These are phyloP conservation scores for Wakefieldia striispora DNA, from an alignment of 768 basidiomycete species.

Conservation along the genomic window DNA sequence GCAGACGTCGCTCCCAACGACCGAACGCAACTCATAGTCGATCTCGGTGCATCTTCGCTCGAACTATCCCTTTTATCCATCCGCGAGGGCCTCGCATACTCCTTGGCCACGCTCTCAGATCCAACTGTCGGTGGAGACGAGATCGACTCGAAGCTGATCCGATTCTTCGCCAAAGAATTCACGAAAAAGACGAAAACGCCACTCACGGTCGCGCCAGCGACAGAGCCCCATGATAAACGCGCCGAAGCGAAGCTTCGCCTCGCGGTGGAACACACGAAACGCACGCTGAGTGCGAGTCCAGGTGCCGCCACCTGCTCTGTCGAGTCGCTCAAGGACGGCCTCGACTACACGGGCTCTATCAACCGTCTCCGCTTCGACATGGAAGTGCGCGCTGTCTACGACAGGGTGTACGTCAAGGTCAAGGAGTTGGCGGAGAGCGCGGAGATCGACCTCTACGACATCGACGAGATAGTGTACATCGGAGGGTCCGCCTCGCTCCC, in stretches of 20 bases:
- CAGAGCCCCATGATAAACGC: conserved; percentile 63
- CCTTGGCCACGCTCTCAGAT: conserved; percentile 53
- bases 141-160: conserved; percentile 81
- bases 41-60: conserved; percentile 75
- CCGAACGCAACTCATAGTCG: conserved; percentile 77
- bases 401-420: conserved; percentile 49
- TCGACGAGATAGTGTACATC: conserved; percentile 80
- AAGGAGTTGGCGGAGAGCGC: conserved; percentile 50
- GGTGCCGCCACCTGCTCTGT: conserved; percentile 90
- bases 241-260: conserved; percentile 92
- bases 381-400: conserved; percentile 59
- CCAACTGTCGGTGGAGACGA: conserved; percentile 57
- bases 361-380: conserved; percentile 59
- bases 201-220: conserved; percentile 61
- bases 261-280: conserved; percentile 92
- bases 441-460: conserved; percentile 57
- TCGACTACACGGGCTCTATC: conserved; percentile 80
- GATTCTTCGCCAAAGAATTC: conserved; percentile 93
- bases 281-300: conserved; percentile 82
- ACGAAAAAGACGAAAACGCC: conserved; percentile 90
- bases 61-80: conserved; percentile 68
- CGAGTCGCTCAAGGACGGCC: conserved; percentile 90
- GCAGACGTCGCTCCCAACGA: conserved; percentile 47
- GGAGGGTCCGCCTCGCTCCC: conserved; percentile 75
- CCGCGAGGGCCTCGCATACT: conserved; percentile 69